phyloP scores from a whole-genome alignment of 2,329 filamentous ascomycete species.

The Seiridium unicorne region DNA sequence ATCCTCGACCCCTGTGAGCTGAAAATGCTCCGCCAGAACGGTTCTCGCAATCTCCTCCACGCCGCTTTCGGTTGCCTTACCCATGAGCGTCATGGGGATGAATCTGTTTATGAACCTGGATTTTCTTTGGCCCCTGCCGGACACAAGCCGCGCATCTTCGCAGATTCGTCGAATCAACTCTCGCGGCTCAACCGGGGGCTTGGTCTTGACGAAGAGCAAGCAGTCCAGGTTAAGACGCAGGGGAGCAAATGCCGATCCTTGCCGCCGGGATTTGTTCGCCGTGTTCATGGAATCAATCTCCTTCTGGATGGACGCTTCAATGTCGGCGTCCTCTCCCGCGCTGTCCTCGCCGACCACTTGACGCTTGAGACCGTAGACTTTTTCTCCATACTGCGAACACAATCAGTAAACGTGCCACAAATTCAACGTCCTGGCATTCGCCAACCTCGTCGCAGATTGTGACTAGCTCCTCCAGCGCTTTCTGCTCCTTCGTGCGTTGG shows the following conservation, averaged over 20 bases:
- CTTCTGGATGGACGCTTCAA: conserved; percentile 69
- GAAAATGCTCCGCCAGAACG: conserved; percentile 65
- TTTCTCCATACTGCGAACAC: conserved; percentile 59
- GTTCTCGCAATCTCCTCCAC: conserved; percentile 62
- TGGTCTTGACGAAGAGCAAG: conserved; percentile 60
- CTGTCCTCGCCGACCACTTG: conserved; percentile 32
- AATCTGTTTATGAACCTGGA: conserved; percentile 61
- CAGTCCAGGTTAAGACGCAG: conserved; percentile 59
- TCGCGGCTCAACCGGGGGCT: conserved; percentile 53
- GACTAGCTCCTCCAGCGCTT: conserved; percentile 66
- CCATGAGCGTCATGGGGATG: conserved; percentile 43
- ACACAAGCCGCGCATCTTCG: conserved; percentile 46
- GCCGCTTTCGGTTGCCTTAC: conserved; percentile 68
- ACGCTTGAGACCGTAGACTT: conserved; percentile 50
- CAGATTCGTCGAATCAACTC: conserved; percentile 54
- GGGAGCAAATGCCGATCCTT: conserved; percentile 49
- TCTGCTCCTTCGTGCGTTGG: conserved; percentile 67
- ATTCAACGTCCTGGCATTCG: conserved; percentile 4
- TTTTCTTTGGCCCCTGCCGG: conserved; percentile 41
- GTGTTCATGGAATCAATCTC: conserved; percentile 66
- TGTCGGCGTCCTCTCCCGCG: conserved; percentile 55
- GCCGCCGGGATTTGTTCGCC: conserved; percentile 34
- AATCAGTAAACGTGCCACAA: conserved; percentile 14
- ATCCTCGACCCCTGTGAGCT: conserved; percentile 30
- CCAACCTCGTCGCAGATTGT: conserved; percentile 65